Evolutionary conservation across 345 rosid species (phyloP).

Genomic region (Tarenaya hassleriana): DNA sequence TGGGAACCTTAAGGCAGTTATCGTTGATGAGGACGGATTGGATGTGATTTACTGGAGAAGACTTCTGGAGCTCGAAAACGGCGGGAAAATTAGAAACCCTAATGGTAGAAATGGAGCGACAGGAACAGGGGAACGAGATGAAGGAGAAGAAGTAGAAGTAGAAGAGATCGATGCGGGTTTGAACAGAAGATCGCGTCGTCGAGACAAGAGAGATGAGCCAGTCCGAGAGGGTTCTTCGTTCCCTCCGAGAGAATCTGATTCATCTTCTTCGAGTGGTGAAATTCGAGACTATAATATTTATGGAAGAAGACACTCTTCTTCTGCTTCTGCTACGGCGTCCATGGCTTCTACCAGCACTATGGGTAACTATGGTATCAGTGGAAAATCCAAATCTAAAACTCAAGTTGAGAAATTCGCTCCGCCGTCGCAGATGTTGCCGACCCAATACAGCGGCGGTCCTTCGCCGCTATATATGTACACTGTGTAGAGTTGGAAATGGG

Average conservation of each 20-base stretch:
- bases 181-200: neutral
- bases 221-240: constrained; percentile 21
- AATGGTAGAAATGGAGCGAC: neutral
- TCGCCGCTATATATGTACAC: too few relatives aligned
- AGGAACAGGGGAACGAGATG: constrained; percentile 14
- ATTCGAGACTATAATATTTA: constrained; percentile 11
- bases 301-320: constrained; percentile 19
- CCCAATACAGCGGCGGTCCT: neutral
- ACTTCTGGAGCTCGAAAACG: constrained; percentile 25
- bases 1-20: constrained; percentile 39
- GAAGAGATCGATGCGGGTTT: constrained; percentile 11
- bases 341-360: constrained; percentile 12
- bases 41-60: constrained; percentile 74
- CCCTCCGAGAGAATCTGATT: constrained; percentile 9
- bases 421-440: constrained; percentile 4
- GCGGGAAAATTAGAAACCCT: constrained; percentile 25
- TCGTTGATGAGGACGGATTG: constrained; percentile 71
- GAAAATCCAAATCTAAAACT: constrained; percentile 19
- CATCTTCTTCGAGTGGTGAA: constrained; percentile 18
- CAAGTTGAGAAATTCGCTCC: constrained; percentile 25
- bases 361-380: constrained; percentile 16
- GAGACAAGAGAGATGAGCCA: neutral
- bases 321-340: constrained; percentile 17
- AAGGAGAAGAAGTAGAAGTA: constrained; percentile 14
- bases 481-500: too few relatives aligned